A percentile compares a stretch with the other conserved stretches of the same genome.
These are phyloP conservation scores for Stylonectria norvegica DNA, from an alignment of 2,329 filamentous ascomycete genomes.

Conservation along the genomic window DNA sequence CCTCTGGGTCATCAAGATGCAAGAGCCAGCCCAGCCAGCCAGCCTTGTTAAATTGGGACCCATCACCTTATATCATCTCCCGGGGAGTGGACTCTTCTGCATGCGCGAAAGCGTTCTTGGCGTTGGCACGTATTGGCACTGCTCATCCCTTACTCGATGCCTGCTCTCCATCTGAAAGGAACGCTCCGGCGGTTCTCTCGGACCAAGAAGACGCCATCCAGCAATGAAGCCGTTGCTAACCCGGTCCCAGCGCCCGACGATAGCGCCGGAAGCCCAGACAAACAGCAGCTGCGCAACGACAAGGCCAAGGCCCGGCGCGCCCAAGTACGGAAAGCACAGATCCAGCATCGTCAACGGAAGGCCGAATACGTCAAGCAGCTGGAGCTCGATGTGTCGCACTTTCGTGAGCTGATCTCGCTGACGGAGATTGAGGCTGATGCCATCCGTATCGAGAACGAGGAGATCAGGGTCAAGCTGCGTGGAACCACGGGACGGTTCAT, in stretches of 20 bases:
- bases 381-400: conserved; percentile 47
- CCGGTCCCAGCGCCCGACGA: conserved; percentile 15
- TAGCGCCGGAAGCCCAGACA: conserved; percentile 1
- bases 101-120: too few relatives aligned
- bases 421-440: conserved; percentile 37
- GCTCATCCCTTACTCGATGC: too few relatives aligned
- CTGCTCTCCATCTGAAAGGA: too few relatives aligned
- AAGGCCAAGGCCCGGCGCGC: conserved; percentile 47
- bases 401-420: conserved; percentile 45
- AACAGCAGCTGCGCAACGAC: conserved; percentile 25
- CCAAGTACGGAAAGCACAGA: conserved; percentile 53
- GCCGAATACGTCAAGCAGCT: conserved; percentile 54
- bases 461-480: conserved; percentile 36
- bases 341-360: conserved; percentile 54
- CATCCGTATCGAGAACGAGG: conserved; percentile 43
- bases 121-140: too few relatives aligned
- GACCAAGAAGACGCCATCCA: too few relatives aligned
- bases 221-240: too few relatives aligned
- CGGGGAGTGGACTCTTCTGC: too few relatives aligned
- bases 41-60: too few relatives aligned
- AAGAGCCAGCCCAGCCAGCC: not conserved
- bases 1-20: too few relatives aligned
- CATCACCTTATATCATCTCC: too few relatives aligned
- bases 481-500: conserved; percentile 24
- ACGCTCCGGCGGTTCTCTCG: too few relatives aligned